Base-by-base conservation (phyloP, 768 basidiomycete genomes). In the Auriscalpium vulgare region DNA sequence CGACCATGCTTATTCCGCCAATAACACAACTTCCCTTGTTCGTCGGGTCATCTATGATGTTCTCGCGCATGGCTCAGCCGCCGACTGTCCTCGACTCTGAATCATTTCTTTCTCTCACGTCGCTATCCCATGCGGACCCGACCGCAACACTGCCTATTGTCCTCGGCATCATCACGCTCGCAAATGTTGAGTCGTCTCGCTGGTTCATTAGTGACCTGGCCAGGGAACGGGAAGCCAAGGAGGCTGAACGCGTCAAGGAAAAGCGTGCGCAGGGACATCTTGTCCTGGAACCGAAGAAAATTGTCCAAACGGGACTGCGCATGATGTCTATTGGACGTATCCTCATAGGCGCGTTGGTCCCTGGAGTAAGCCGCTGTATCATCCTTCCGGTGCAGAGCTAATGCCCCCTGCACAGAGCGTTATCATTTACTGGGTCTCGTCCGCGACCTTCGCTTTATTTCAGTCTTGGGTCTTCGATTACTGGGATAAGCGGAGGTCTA, bases 391-490 rank as follows among this genome's bases (percentile, higher is more conserved):
- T 51, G 54, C 56, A 38, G 45, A 51, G 1, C 48, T 60, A 40
- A n/a, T 46, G 23, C 49, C 57, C 21, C 55, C 37, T 38, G 53
- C 56, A 53, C 57, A 88, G 89, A 79, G 84, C 50, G 74, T 91
- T 23, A 73, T 82, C 38, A 63, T 91, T 36, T 91, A 88, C 63
- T 91, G 89, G 89, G 74, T 84, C 3, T 81, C 85, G 11, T 91
- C 89, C 13, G 86, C 89, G 3, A 69, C 78, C 10, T 87, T 86
- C 67, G 88, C 88, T 44, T 71, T 91, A 17, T 56, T 85, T 13
- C 88, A 91, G 66, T 84, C 87, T 1, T 91, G 87, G 85, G 60
- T 78, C 36, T 70, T 91, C 56, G 85, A 89, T 54, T 86, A 78
- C 72, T 76, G 78, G 72, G 82, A 84, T 55, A 63, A 74, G 51